Base-by-base conservation (phyloP, 768 basidiomycete species). In the Termitomyces sp. region DNA sequence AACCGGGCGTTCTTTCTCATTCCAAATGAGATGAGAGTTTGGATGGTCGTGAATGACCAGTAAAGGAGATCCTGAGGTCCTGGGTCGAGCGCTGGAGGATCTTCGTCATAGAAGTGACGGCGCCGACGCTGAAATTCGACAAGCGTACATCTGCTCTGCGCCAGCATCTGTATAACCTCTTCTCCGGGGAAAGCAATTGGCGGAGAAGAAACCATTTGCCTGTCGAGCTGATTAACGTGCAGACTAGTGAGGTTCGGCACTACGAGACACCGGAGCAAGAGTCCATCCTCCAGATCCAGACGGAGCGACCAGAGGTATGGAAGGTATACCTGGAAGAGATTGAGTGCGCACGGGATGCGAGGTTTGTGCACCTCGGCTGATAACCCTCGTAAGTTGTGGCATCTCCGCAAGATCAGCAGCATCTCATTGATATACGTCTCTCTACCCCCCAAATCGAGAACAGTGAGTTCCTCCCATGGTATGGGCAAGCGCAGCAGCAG, bases 61-160 rank as follows among this genome's bases (percentile, higher is more conserved):
- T 56, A 52, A 14, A 57, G 41, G 1, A 57, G 34, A 36, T 57
- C 50, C 8, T 34, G 42, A 24, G 56, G 56, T 12, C 56, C 56
- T n/a, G 34, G 41, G 24, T 57, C 56, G 13, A 50, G 26, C 22
- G 56, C 48, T 2, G 39, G 37, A 13, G 42, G 48, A 5, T 41
- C 36, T 18, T 57, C 56, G 18, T 18, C n/a, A 27, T 51, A 57
- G 13, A 51, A 57, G n/a, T 36, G 31, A 37, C 56, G 56, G 14
- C 56, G 56, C 14, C 56, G 56, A 26, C 56, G 56, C 26, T 51
- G 56, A 4, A 57, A 20, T 22, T 57, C 49, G 9, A 46, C 26
- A 46, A 57, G 42, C 24, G 22, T 13, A 32, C 34, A 49, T 31
- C 36, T 52, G 32, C 56, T 57, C 37, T 34, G 56, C 22, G 29